phyloP scores from a whole-genome alignment of 2,329 filamentous ascomycete genomes.

The Chalaropsis thielavioides region DNA sequence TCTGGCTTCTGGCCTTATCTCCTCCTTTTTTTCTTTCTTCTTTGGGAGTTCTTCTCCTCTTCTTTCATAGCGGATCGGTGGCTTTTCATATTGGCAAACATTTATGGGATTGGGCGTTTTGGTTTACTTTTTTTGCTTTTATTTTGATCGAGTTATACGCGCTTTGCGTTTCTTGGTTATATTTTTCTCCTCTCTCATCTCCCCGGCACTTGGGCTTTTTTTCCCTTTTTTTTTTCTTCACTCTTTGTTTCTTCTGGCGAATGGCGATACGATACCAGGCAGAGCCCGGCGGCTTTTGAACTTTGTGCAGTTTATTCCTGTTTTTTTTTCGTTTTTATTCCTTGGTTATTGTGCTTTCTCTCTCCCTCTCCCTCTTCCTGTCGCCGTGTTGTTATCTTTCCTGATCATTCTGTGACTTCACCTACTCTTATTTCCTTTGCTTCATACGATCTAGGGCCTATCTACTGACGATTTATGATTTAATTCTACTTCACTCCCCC shows the following conservation, averaged over 20 bases:
- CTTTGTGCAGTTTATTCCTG: neutral
- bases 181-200: neutral
- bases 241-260: slow-evolving; percentile 4
- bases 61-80: slow-evolving; percentile 7
- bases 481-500: neutral
- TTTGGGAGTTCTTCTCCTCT: slow-evolving; percentile 6
- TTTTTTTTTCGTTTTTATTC: slow-evolving; percentile 5
- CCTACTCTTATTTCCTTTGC: neutral
- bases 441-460: neutral
- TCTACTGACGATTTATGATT: slow-evolving; percentile 7
- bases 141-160: slow-evolving; percentile 14
- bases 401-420: neutral
- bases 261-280: slow-evolving; percentile 17
- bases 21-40: slow-evolving; percentile 1
- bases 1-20: neutral
- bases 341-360: neutral
- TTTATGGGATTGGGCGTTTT: slow-evolving; percentile 1
- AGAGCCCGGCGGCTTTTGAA: slow-evolving; percentile 12
- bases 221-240: neutral
- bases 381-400: neutral
- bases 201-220: neutral
- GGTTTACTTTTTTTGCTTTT: slow-evolving; percentile 10
- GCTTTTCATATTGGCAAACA: slow-evolving; percentile 3
- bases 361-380: neutral
- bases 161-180: neutral